Conservation (phyloP, 257 asterid species). For the Jacaranda copaia region DNA sequence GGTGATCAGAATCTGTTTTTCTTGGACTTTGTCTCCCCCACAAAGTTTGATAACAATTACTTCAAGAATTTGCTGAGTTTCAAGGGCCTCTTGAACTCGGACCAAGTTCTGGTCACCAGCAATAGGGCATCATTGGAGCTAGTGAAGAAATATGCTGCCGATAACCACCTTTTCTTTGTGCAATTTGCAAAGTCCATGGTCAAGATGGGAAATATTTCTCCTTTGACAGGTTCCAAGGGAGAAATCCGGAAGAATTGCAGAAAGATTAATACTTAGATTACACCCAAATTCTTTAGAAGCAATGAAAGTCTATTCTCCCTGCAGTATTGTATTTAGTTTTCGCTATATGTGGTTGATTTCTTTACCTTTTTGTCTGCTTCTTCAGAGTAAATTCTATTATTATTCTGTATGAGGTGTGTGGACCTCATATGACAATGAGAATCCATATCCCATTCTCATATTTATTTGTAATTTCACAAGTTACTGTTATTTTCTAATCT, state of each 20-base stretch:
- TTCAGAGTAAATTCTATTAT: slow-evolving; percentile 7
- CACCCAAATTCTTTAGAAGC: not conserved
- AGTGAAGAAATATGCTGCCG: slow-evolving; percentile 49
- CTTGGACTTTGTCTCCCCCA: slow-evolving; percentile 49
- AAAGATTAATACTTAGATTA: slow-evolving; percentile 40
- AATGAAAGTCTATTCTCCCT: not conserved
- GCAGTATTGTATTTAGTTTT: not conserved
- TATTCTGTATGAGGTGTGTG: not conserved
- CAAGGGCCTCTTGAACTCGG: slow-evolving; percentile 61
- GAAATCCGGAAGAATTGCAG: slow-evolving; percentile 65
- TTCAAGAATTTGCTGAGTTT: slow-evolving; percentile 52
- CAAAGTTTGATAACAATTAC: slow-evolving; percentile 60
- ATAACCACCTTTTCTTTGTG: slow-evolving; percentile 46
- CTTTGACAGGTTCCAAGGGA: slow-evolving; percentile 52
- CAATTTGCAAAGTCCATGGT: slow-evolving; percentile 60
- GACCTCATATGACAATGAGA: not conserved
- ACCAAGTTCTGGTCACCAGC: slow-evolving; percentile 52
- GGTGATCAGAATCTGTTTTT: slow-evolving; percentile 45
- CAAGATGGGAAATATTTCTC: slow-evolving; percentile 63
- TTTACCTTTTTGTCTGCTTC: not conserved
- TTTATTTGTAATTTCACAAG: not conserved
- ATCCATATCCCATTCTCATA: not conserved
- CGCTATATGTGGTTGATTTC: not conserved
- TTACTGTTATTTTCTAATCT: not conserved
- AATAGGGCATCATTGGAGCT: slow-evolving; percentile 36